Evolutionary conservation across 352 stramenopile species (phyloP).

Genomic region (Pythium chondricola): DNA sequence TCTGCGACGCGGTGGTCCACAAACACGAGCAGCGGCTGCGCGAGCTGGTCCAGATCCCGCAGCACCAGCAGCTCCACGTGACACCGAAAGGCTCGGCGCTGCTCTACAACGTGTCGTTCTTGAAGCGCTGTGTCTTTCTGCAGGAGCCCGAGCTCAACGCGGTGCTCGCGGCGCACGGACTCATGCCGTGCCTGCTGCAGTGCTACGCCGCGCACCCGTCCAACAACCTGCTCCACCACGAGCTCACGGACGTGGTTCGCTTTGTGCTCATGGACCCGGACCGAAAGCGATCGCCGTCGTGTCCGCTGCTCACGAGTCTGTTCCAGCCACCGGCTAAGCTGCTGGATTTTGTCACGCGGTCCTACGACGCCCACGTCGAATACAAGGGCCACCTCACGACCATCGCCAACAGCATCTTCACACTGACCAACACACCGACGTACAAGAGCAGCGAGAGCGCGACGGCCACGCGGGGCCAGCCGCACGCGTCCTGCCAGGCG

Average conservation of each 20-base stretch:
- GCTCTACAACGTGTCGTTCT: conserved; percentile 71
- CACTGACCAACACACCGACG: conserved; percentile 74
- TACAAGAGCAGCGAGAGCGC: conserved; percentile 36
- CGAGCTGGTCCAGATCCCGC: conserved; percentile 35
- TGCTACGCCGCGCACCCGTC: conserved; percentile 73
- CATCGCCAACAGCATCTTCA: conserved; percentile 87
- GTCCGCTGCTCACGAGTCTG: conserved; percentile 70
- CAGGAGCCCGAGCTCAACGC: conserved; percentile 67
- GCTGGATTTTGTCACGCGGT: conserved; percentile 75
- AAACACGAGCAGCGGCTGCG: conserved; percentile 38
- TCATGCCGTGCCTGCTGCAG: conserved; percentile 78
- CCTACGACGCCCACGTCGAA: conserved; percentile 69
- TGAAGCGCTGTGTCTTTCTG: conserved; percentile 79
- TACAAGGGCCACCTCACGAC: conserved; percentile 88
- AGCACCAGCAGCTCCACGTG: conserved; percentile 33
- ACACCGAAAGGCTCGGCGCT: conserved; percentile 65
- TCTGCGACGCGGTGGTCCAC: conserved; percentile 63
- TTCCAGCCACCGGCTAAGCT: conserved; percentile 69
- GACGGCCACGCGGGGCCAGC: not conserved
- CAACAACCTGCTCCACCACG: conserved; percentile 82
- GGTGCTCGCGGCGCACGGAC: conserved; percentile 60
- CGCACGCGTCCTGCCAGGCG: conserved; percentile 46
- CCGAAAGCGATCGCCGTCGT: conserved; percentile 73
- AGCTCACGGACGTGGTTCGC: conserved; percentile 81
- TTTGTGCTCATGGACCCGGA: conserved; percentile 83